Percentiles rank a stretch among this genome's conserved stretches.
These are phyloP conservation scores for Coemansia sp. DNA, from an alignment of 192 early-diverging fungal genomes.

Conservation along the genomic window DNA sequence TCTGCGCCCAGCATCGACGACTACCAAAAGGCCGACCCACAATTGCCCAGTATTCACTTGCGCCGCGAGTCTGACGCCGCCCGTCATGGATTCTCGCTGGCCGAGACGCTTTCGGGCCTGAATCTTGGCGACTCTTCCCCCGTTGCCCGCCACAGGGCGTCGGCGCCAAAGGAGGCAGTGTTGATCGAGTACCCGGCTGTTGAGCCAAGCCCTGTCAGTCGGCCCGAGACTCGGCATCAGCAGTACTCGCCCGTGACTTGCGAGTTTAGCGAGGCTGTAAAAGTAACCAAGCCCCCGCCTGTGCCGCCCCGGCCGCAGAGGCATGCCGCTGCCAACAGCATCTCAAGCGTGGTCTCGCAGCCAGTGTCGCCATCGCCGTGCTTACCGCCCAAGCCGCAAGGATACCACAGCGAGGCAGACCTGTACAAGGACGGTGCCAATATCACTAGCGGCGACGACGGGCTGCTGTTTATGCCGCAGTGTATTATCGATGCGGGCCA, in stretches of 20 bases:
- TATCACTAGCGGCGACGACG: neutral
- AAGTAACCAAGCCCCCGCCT: neutral
- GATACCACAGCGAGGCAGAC: conserved; percentile 24
- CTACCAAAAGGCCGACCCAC: neutral
- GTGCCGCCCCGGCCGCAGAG: conserved; percentile 26
- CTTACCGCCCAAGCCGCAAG: conserved; percentile 52
- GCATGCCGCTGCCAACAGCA: conserved; percentile 5
- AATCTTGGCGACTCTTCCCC: conserved; percentile 11
- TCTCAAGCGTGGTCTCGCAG: conserved; percentile 4
- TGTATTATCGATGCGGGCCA: conserved; percentile 42
- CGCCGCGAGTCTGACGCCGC: conserved; percentile 22
- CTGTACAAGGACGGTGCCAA: neutral
- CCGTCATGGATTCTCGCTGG: conserved; percentile 39
- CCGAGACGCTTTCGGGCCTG: conserved; percentile 30
- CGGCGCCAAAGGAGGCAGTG: conserved; percentile 9
- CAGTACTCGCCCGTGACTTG: neutral
- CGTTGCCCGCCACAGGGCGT: neutral
- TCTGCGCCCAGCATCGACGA: conserved; percentile 9
- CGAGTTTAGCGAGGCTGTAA: neutral
- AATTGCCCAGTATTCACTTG: conserved; percentile 1
- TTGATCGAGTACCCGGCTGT: conserved; percentile 32
- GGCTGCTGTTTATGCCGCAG: conserved; percentile 29
- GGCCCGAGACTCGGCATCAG: conserved; percentile 1
- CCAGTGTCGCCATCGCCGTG: conserved; percentile 7
- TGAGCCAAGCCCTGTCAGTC: conserved; percentile 3